Conservation (phyloP, 2,329 filamentous ascomycete species). For the Kalaharituber pfeilii region DNA sequence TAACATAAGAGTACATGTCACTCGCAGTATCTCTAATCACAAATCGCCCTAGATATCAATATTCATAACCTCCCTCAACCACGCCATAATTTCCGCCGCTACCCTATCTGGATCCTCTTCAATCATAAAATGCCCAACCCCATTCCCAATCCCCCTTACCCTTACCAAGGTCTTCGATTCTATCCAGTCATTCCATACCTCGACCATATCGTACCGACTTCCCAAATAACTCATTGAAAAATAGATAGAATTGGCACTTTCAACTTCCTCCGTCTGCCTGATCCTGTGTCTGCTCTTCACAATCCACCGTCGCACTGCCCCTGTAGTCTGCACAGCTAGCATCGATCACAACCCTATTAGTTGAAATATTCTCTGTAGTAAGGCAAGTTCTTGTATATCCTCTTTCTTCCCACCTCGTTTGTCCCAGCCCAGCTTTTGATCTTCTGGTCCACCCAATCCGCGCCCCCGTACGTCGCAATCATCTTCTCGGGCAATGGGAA, state of each 20-base stretch:
- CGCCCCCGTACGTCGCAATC: slow-evolving; percentile 31
- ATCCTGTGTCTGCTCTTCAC: slow-evolving; percentile 31
- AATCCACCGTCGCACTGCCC: slow-evolving; percentile 30
- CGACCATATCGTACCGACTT: slow-evolving; percentile 29
- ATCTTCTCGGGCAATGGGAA: slow-evolving; percentile 29
- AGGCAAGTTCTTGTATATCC: slow-evolving; percentile 28
- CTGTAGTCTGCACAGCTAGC: slow-evolving; percentile 34
- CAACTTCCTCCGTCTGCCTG: slow-evolving; percentile 32
- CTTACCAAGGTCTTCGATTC: slow-evolving; percentile 23
- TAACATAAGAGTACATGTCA: no score
- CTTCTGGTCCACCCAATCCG: slow-evolving; percentile 26
- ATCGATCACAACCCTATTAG: slow-evolving; percentile 28
- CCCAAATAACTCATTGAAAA: slow-evolving; percentile 31
- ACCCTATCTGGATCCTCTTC: slow-evolving; percentile 31
- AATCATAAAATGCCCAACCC: slow-evolving; percentile 32
- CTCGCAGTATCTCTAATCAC: not conserved
- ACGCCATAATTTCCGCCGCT: slow-evolving; percentile 15
- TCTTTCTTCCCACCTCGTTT: slow-evolving; percentile 9
- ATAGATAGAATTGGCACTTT: slow-evolving; percentile 30
- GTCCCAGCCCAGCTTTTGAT: slow-evolving; percentile 25
- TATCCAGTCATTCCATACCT: slow-evolving; percentile 32
- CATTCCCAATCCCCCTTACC: slow-evolving; percentile 25
- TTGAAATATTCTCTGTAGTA: slow-evolving; percentile 32
- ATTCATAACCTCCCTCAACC: slow-evolving; percentile 11
- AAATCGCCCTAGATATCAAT: not conserved